Evolutionary conservation across 306 rosid genomes (phyloP).

Genomic region (Hippophae gyantsensis): DNA sequence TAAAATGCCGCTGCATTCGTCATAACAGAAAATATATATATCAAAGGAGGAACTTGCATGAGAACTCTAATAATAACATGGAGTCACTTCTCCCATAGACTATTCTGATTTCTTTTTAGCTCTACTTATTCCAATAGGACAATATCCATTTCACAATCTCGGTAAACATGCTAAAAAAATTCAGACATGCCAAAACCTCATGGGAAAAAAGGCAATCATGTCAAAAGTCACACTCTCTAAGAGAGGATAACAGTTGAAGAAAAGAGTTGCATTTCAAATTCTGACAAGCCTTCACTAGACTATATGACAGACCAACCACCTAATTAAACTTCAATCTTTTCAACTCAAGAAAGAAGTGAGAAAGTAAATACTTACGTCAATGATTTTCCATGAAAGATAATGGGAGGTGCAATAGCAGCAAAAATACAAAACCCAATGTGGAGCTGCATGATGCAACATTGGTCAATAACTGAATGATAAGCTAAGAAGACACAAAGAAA

Average conservation of each 20-base stretch:
- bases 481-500: conserved; percentile 3
- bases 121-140: no score
- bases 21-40: background rate
- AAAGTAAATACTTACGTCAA: conserved; percentile 61
- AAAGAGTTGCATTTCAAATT: no score
- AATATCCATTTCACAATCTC: no score
- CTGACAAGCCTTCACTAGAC: background rate
- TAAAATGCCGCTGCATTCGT: conserved; percentile 79
- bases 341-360: conserved; percentile 1
- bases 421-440: conserved; percentile 79
- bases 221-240: no score
- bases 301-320: background rate
- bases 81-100: no score
- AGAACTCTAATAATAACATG: no score
- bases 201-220: no score
- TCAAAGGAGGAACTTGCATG: background rate
- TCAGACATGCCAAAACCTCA: no score
- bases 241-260: no score
- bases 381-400: conserved; percentile 89
- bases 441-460: conserved; percentile 45
- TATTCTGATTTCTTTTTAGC: no score
- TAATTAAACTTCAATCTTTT: background rate
- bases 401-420: conserved; percentile 95
- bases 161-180: no score
- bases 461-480: conserved; percentile 22